Evolutionary conservation across 1,284 basidiomycete species (phyloP).

Genomic region (Ceratobasidium papillatum): DNA sequence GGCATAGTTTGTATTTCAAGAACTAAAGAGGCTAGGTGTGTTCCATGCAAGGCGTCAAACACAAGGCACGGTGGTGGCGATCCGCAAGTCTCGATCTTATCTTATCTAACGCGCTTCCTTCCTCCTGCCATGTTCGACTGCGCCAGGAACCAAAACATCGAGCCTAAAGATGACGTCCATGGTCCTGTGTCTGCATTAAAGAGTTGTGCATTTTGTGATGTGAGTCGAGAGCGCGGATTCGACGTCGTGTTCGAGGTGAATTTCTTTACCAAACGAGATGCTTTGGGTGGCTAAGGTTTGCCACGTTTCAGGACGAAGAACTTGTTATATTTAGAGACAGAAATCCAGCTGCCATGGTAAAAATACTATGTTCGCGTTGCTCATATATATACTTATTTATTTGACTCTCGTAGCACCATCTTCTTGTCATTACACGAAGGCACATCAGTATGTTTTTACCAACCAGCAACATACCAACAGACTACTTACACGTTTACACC

Average conservation of each 20-base stretch:
- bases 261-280: neutral
- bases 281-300: neutral
- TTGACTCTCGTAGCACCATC: slow-evolving; percentile 48
- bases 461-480: neutral
- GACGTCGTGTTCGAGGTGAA: slow-evolving; percentile 67
- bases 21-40: neutral
- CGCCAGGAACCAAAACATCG: slow-evolving; percentile 1
- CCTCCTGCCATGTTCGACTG: slow-evolving; percentile 22
- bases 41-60: neutral
- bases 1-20: neutral
- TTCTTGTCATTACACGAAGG: slow-evolving; percentile 55
- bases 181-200: slow-evolving; percentile 4
- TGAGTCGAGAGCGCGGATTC: slow-evolving; percentile 64
- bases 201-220: slow-evolving; percentile 67
- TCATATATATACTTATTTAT: neutral
- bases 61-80: slow-evolving; percentile 4
- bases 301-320: slow-evolving; percentile 49
- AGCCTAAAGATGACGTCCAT: slow-evolving; percentile 21
- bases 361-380: neutral
- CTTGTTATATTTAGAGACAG: slow-evolving; percentile 57
- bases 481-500: slow-evolving; percentile 43
- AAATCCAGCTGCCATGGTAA: slow-evolving; percentile 51
- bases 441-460: slow-evolving; percentile 50
- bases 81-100: neutral
- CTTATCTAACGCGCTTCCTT: neutral